These are phyloP conservation scores for Dioszegia crocea DNA, from an alignment of 768 basidiomycete species.

Conservation along the genomic window DNA sequence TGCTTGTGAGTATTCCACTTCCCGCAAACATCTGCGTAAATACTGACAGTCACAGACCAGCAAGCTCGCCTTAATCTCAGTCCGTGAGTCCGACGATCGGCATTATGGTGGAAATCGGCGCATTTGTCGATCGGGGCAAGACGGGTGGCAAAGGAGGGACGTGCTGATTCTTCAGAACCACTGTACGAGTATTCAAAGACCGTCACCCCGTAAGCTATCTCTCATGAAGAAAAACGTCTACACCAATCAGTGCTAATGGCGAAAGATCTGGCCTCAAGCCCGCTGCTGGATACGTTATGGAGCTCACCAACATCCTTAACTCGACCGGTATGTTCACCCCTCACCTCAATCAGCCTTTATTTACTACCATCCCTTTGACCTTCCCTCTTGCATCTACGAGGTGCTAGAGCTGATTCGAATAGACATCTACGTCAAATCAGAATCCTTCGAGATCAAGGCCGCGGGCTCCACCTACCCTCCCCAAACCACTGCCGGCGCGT, in stretches of 20 bases:
- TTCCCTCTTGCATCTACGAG: neutral
- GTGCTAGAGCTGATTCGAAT: too few relatives aligned
- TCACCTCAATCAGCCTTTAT: neutral
- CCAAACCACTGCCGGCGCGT: constrained; percentile 17
- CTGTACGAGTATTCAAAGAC: constrained; percentile 29
- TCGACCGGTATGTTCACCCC: constrained; percentile 25
- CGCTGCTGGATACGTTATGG: constrained; percentile 34
- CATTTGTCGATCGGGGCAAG: neutral
- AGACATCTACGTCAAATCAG: constrained; percentile 47
- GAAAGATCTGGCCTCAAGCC: constrained; percentile 6
- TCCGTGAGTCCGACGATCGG: constrained; percentile 1
- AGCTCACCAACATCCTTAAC: constrained; percentile 45
- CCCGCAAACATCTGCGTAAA: neutral
- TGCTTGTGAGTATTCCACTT: constrained; percentile 29
- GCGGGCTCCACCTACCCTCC: constrained; percentile 44
- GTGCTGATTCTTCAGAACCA: constrained; percentile 9
- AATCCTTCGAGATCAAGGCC: constrained; percentile 48
- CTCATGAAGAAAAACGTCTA: neutral
- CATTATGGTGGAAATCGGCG: neutral
- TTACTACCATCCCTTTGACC: neutral
- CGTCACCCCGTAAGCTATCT: constrained; percentile 37
- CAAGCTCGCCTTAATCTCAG: constrained; percentile 27
- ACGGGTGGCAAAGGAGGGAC: neutral
- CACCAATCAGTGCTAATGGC: neutral
- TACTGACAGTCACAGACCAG: constrained; percentile 11